These are phyloP conservation scores for Exophiala alcalophila DNA, from an alignment of 2,329 filamentous ascomycete species.

Conservation along the genomic window DNA sequence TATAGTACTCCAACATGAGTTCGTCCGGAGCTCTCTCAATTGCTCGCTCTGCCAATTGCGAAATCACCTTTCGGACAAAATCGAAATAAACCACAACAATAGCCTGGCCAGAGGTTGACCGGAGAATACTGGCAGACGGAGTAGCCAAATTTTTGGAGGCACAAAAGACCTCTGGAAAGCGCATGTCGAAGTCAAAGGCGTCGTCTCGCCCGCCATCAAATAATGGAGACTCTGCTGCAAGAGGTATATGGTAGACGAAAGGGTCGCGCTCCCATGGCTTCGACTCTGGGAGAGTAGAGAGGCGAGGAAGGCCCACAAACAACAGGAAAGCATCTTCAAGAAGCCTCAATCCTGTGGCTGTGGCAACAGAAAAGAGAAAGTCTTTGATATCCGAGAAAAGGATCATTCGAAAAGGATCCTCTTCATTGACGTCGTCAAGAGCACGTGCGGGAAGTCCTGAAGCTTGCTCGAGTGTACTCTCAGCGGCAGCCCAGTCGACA, in stretches of 20 bases:
- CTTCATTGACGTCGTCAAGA: constrained; percentile 69
- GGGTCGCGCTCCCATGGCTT: constrained; percentile 38
- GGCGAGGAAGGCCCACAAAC: constrained; percentile 64
- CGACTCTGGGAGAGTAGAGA: constrained; percentile 45
- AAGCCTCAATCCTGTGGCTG: constrained; percentile 38
- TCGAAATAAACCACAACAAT: constrained; percentile 36
- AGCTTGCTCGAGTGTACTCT: constrained; percentile 26
- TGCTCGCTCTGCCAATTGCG: constrained; percentile 51
- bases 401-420: constrained; percentile 79
- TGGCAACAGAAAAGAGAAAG: constrained; percentile 49
- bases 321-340: constrained; percentile 69
- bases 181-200: background rate
- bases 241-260: constrained; percentile 68
- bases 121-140: no score
- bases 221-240: constrained; percentile 24
- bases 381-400: constrained; percentile 73
- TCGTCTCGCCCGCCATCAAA: background rate
- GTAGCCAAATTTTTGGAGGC: background rate
- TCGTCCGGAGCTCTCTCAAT: constrained; percentile 41
- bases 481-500: constrained; percentile 28
- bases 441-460: constrained; percentile 63
- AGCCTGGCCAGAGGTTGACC: constrained; percentile 4
- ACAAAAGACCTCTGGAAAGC: constrained; percentile 2
- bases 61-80: constrained; percentile 56
- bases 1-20: constrained; percentile 63